Conservation (phyloP, 2,329 filamentous ascomycete genomes). For the Colletotrichum tabaci region DNA sequence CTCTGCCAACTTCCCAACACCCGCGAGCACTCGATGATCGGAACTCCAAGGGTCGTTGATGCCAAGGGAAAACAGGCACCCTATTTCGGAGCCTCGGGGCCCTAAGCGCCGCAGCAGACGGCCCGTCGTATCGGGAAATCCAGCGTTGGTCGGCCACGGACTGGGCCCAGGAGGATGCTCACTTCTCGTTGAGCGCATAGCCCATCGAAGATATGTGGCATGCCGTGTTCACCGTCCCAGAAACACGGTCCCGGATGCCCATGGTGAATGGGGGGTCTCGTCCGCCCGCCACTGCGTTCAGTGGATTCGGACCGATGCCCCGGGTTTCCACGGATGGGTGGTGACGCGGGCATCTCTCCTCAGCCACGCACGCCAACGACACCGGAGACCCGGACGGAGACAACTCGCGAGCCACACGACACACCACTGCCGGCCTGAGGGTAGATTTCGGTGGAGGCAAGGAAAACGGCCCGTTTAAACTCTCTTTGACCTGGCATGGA, state of each 20-base stretch:
- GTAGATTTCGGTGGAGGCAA: background rate
- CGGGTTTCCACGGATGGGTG: background rate
- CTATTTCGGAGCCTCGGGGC: background rate
- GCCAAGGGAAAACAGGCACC: background rate
- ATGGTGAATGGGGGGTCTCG: no score
- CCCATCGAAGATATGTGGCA: background rate
- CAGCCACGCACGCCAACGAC: background rate
- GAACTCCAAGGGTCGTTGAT: background rate
- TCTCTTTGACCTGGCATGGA: background rate
- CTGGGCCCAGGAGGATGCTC: background rate
- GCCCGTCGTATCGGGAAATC: background rate
- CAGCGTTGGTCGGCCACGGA: background rate
- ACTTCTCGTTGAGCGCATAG: background rate
- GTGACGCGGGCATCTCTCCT: background rate
- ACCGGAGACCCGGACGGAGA: no score
- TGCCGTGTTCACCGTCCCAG: background rate
- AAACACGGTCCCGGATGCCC: background rate
- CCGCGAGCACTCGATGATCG: background rate
- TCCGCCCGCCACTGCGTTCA: background rate
- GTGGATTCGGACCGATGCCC: background rate
- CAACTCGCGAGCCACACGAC: background rate
- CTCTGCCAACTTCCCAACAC: background rate
- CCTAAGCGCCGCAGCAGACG: no score
- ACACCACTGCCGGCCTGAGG: slow-evolving; percentile 3
- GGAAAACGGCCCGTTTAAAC: background rate